Conservation (phyloP, 2,329 filamentous ascomycete species). For the Cladorrhinum sp. region DNA sequence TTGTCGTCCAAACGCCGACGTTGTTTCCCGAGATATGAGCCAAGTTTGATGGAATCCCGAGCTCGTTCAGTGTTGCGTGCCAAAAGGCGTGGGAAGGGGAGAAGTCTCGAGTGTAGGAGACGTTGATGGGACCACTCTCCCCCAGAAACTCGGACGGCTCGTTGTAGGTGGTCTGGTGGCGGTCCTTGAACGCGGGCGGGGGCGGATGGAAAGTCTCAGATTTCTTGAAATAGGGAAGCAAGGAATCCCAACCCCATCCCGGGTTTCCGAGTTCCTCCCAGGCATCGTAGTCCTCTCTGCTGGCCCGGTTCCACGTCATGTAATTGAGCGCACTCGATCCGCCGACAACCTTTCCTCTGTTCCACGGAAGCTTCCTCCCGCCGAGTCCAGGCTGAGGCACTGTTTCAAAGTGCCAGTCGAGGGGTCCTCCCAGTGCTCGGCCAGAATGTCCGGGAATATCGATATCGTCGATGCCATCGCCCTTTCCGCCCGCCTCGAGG, state of each 20-base stretch:
- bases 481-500: slow-evolving; percentile 40
- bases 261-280: slow-evolving; percentile 57
- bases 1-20: slow-evolving; percentile 38
- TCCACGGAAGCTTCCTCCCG: slow-evolving; percentile 41
- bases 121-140: slow-evolving; percentile 44
- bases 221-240: slow-evolving; percentile 49
- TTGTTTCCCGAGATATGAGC: slow-evolving; percentile 39
- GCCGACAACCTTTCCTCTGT: slow-evolving; percentile 53
- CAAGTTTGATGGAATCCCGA: slow-evolving; percentile 35
- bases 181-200: slow-evolving; percentile 1
- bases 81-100: slow-evolving; percentile 42
- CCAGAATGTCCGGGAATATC: slow-evolving; percentile 39
- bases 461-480: slow-evolving; percentile 28
- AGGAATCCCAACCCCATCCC: slow-evolving; percentile 55
- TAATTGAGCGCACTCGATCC: slow-evolving; percentile 61
- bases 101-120: slow-evolving; percentile 43
- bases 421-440: slow-evolving; percentile 33
- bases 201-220: slow-evolving; percentile 42
- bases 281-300: slow-evolving; percentile 49
- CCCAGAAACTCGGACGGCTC: slow-evolving; percentile 33
- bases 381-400: slow-evolving; percentile 36
- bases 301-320: slow-evolving; percentile 52
- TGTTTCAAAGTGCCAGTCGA: slow-evolving; percentile 44
- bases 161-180: slow-evolving; percentile 12
- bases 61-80: slow-evolving; percentile 38